phyloP scores from a whole-genome alignment of 352 stramenopile species.

The Saprolegnia diclina region DNA sequence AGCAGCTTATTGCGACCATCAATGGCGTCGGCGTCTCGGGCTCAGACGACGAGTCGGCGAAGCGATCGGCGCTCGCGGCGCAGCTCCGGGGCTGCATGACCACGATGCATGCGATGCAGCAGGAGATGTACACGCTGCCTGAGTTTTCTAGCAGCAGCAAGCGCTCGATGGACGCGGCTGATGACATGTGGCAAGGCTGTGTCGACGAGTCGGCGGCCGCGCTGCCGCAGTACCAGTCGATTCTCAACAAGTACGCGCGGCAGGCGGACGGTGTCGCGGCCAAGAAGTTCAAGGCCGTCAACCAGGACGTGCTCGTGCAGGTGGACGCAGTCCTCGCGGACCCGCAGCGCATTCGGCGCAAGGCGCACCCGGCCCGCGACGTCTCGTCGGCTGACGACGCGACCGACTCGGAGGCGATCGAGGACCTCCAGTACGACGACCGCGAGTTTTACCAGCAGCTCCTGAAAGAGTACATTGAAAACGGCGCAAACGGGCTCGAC shows the following conservation, averaged over 20 bases:
- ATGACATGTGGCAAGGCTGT: constrained; percentile 55
- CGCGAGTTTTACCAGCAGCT: constrained; percentile 85
- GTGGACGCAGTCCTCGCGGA: constrained; percentile 81
- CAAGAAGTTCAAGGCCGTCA: constrained; percentile 87
- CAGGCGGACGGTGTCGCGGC: constrained; percentile 55
- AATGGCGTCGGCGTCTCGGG: constrained; percentile 33
- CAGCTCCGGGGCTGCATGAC: constrained; percentile 64
- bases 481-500: constrained; percentile 35
- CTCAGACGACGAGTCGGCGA: constrained; percentile 30
- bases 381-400: constrained; percentile 40
- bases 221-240: constrained; percentile 72
- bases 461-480: constrained; percentile 85
- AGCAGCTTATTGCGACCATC: constrained; percentile 51
- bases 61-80: constrained; percentile 37
- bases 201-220: constrained; percentile 37
- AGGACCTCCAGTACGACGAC: constrained; percentile 85
- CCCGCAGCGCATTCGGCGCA: constrained; percentile 72
- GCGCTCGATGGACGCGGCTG: constrained; percentile 43
- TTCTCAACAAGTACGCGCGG: constrained; percentile 73
- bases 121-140: constrained; percentile 58
- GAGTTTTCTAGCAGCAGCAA: constrained; percentile 56
- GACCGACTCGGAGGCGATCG: constrained; percentile 42
- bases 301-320: constrained; percentile 79
- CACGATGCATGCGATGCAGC: constrained; percentile 48
- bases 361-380: constrained; percentile 69